Evolutionary conservation across 495 filamentous ascomycete species (phyloP).

Genomic region (Tuber calosporum): DNA sequence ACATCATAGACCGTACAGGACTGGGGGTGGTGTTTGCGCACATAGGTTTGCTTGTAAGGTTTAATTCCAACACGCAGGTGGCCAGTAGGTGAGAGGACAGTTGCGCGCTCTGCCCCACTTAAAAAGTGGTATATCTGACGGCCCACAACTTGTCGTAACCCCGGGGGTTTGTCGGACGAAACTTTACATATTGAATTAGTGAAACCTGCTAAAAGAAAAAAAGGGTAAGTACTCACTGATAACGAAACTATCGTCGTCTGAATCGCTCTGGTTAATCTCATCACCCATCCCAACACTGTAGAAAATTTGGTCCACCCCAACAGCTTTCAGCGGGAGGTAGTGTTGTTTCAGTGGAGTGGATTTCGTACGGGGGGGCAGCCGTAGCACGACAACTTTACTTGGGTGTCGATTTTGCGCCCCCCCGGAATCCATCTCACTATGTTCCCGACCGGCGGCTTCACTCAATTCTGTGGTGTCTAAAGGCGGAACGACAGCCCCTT

Average conservation of each 20-base stretch:
- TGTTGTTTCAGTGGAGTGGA: background rate
- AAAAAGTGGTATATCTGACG: conserved; percentile 33
- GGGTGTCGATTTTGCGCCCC: background rate
- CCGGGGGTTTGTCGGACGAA: conserved; percentile 3
- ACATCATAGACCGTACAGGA: conserved; percentile 30
- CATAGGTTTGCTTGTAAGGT: conserved; percentile 23
- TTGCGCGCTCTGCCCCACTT: background rate
- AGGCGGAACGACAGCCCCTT: background rate
- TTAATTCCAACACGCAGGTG: conserved; percentile 32
- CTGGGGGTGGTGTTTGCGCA: conserved; percentile 35
- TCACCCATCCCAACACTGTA: conserved; percentile 13
- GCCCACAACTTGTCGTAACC: conserved; percentile 22
- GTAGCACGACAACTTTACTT: background rate
- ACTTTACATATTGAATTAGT: conserved; percentile 11
- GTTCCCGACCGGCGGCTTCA: background rate
- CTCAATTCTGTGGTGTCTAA: background rate
- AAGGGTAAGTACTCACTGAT: background rate
- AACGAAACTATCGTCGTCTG: background rate
- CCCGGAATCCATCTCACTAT: background rate
- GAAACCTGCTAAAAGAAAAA: conserved; percentile 10
- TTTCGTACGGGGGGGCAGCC: background rate
- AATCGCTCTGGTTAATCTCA: conserved; percentile 9
- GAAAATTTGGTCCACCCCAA: conserved; percentile 17
- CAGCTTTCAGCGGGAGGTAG: conserved; percentile 13
- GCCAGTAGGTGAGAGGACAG: conserved; percentile 9